Conservation (phyloP, 2,329 filamentous ascomycete genomes). For the Zarea fungicola region DNA sequence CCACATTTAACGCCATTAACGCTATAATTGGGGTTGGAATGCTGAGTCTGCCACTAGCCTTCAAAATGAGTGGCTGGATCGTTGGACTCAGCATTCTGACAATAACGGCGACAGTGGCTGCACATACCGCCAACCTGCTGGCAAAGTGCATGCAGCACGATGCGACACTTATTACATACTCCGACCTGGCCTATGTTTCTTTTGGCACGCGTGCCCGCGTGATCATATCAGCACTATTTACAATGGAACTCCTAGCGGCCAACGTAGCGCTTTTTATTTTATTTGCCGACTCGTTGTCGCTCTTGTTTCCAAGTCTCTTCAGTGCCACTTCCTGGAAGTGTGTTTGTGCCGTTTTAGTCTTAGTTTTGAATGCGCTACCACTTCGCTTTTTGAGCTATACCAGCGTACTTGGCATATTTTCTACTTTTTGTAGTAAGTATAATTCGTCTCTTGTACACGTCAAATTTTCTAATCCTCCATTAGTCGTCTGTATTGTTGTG, state of each 20-base stretch:
- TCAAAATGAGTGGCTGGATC: slow-evolving; percentile 86
- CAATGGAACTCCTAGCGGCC: slow-evolving; percentile 77
- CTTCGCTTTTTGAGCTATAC: slow-evolving; percentile 82
- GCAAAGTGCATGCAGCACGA: slow-evolving; percentile 87
- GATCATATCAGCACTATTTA: slow-evolving; percentile 80
- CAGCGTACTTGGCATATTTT: slow-evolving; percentile 87
- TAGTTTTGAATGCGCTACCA: slow-evolving; percentile 81
- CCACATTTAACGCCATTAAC: slow-evolving; percentile 93
- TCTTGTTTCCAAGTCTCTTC: slow-evolving; percentile 65
- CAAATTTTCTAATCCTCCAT: not conserved
- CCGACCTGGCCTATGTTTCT: slow-evolving; percentile 85
- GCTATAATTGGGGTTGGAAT: slow-evolving; percentile 87
- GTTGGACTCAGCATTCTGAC: slow-evolving; percentile 71
- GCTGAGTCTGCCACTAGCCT: slow-evolving; percentile 78
- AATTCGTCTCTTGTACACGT: not conserved
- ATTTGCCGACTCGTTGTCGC: slow-evolving; percentile 85
- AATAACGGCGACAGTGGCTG: slow-evolving; percentile 69
- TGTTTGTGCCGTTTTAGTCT: slow-evolving; percentile 69
- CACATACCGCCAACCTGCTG: slow-evolving; percentile 79
- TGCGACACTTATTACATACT: slow-evolving; percentile 83
- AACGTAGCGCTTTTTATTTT: slow-evolving; percentile 86
- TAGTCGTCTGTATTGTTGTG: slow-evolving; percentile 79
- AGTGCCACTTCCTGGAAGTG: slow-evolving; percentile 76
- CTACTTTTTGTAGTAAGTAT: slow-evolving; percentile 76
- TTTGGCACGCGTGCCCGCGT: slow-evolving; percentile 80